These are phyloP conservation scores for Stemphylium vesicarium DNA, from an alignment of 2,329 filamentous ascomycete genomes.

Conservation along the genomic window DNA sequence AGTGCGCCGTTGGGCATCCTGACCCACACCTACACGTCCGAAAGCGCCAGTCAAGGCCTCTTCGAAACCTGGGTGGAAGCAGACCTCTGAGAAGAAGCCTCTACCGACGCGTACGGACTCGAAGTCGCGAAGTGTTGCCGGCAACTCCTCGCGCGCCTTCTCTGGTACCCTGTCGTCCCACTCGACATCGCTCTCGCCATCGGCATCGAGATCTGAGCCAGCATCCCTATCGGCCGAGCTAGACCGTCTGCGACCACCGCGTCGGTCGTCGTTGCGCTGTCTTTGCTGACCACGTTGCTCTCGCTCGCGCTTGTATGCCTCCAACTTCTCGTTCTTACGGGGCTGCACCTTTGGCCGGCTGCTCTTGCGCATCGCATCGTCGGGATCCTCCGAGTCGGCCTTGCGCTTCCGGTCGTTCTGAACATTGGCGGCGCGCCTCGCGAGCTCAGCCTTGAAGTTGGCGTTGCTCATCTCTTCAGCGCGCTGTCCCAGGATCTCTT, in stretches of 20 bases:
- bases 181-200: conserved; percentile 78
- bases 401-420: conserved; percentile 74
- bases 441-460: conserved; percentile 81
- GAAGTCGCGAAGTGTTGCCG: conserved; percentile 78
- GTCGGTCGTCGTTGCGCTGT: conserved; percentile 56
- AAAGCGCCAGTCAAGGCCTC: conserved; percentile 82
- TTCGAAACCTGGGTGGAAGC: conserved; percentile 91
- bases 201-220: conserved; percentile 65
- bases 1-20: conserved; percentile 74
- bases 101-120: conserved; percentile 84
- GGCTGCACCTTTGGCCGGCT: conserved; percentile 55
- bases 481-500: conserved; percentile 87
- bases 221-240: conserved; percentile 49
- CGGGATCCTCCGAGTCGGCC: conserved; percentile 76
- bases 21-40: conserved; percentile 81
- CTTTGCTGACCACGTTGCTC: conserved; percentile 66
- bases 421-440: conserved; percentile 72
- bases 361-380: conserved; percentile 77
- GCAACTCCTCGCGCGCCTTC: conserved; percentile 67
- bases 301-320: conserved; percentile 63
- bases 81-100: conserved; percentile 85
- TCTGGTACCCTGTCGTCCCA: conserved; percentile 66
- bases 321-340: conserved; percentile 75
- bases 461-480: conserved; percentile 81
- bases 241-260: conserved; percentile 54